Base-by-base conservation (phyloP, 1,284 basidiomycete species). In the Trichosporon sp. region DNA sequence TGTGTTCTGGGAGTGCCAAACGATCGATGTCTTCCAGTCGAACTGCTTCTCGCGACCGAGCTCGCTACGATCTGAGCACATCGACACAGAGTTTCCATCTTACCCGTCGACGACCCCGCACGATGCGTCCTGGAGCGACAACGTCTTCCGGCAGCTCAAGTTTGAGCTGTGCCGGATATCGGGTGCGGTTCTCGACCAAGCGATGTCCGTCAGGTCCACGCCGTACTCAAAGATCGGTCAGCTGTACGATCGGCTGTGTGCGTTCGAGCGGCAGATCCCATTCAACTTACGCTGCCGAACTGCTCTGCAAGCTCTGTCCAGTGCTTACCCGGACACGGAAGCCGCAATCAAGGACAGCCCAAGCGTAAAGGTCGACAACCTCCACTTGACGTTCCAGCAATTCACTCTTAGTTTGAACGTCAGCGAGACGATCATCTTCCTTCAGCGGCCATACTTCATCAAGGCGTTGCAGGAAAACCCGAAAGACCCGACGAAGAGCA, bases 41-140 rank as follows among this genome's bases (percentile, higher is more conserved):
- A 79, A 75, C 65, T 75, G 79, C 71, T 80, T 80, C 66, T 78
- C 78, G 8, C 74, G 79, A 2, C 79, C 79, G 4, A 73, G 71
- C 31, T 71, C 74, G 0, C 68, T 78, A 0, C 71, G 73, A 0
- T 70, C 74, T 2, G 75, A 77, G 26, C 75, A 78, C 63, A 76
- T 78, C 48, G 78, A 80, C 63, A 78, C 78, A 1, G 76, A 73
- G 14, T 77, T 78, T n/a, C 78, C 78, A 0, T 66, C 68, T 1
- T 69, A 63, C 16, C 59, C 59, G 16, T 63, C 59, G 59, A 63
- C 32, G 3, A 35, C 59, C 32, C 31, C 59, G 1, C 31, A n/a
- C 16, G 59, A 63, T 35, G 31, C 59, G 32, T 63, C 59, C 32
- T 35, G 66, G 31, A 63, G 59, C 59, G 59, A 63, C 32, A 35